Percentiles rank a stretch among this genome's conserved stretches.
Evolutionary conservation across 78 protist genomes (phyloP).

Genomic region (Dictyostelium purpureum): DNA sequence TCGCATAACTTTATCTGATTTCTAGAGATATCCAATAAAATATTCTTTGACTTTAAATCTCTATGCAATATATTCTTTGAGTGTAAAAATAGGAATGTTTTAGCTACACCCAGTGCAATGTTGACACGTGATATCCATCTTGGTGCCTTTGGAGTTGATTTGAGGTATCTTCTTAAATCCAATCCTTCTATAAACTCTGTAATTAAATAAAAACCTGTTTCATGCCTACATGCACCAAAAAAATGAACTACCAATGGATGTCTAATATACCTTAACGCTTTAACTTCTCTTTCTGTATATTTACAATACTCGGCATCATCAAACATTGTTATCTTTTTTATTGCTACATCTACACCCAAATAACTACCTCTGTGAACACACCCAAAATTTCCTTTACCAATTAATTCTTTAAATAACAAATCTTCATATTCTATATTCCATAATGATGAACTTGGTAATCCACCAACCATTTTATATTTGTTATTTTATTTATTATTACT

Average conservation of each 20-base stretch:
- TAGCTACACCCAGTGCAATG: slow-evolving; percentile 40
- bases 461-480: slow-evolving; percentile 48
- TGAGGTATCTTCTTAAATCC: slow-evolving; percentile 24
- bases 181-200: slow-evolving; percentile 73
- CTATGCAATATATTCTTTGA: slow-evolving; percentile 72
- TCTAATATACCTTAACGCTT: slow-evolving; percentile 57
- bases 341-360: slow-evolving; percentile 65
- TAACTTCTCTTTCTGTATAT: slow-evolving; percentile 72
- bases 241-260: slow-evolving; percentile 69
- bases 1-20: slow-evolving; percentile 61
- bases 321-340: slow-evolving; percentile 51
- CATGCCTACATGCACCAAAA: slow-evolving; percentile 62
- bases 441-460: slow-evolving; percentile 45
- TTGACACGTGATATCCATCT: slow-evolving; percentile 40
- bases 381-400: slow-evolving; percentile 81
- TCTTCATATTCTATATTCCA: slow-evolving; percentile 76
- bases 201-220: slow-evolving; percentile 33
- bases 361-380: slow-evolving; percentile 51
- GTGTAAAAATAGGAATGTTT: slow-evolving; percentile 53
- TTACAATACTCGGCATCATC: slow-evolving; percentile 72
- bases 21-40: background rate
- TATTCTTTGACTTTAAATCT: slow-evolving; percentile 70
- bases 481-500: background rate
- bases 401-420: slow-evolving; percentile 51
- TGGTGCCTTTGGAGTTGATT: slow-evolving; percentile 26